A percentile compares a stretch with the other conserved stretches of the same genome.
phyloP scores from a whole-genome alignment of 2,329 filamentous ascomycete species.

The Epichloe festucae region DNA sequence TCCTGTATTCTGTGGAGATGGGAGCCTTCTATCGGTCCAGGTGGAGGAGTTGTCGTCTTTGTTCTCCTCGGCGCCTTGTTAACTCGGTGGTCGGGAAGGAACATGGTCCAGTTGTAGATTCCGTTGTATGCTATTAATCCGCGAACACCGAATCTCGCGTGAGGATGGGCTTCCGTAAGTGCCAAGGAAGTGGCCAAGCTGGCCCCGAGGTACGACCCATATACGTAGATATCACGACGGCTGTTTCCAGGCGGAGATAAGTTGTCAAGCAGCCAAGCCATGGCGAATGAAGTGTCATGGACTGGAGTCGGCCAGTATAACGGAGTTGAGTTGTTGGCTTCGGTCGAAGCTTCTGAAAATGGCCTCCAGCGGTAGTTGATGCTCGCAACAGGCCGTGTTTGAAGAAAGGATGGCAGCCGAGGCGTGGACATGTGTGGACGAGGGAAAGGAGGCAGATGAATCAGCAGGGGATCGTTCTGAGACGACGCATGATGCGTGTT shows the following conservation, averaged over 20 bases:
- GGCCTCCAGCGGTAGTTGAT: slow-evolving; percentile 48
- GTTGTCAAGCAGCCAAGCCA: slow-evolving; percentile 36
- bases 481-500: slow-evolving; percentile 26
- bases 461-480: slow-evolving; percentile 29
- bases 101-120: slow-evolving; percentile 52
- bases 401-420: slow-evolving; percentile 28
- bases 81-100: slow-evolving; percentile 39
- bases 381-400: slow-evolving; percentile 32
- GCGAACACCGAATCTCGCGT: slow-evolving; percentile 32
- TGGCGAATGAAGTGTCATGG: slow-evolving; percentile 42
- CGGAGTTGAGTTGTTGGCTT: slow-evolving; percentile 9
- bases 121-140: slow-evolving; percentile 46
- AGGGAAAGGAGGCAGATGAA: slow-evolving; percentile 42
- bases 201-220: slow-evolving; percentile 45
- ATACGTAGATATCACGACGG: slow-evolving; percentile 31
- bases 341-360: slow-evolving; percentile 8
- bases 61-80: slow-evolving; percentile 17
- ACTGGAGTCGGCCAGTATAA: slow-evolving; percentile 42
- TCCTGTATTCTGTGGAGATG: slow-evolving; percentile 25
- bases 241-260: slow-evolving; percentile 23
- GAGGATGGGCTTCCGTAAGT: slow-evolving; percentile 38
- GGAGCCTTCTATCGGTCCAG: slow-evolving; percentile 17
- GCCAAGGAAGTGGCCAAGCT: slow-evolving; percentile 43
- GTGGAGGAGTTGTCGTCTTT: slow-evolving; percentile 9
- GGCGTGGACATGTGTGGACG: slow-evolving; percentile 13